A percentile compares a stretch with the other conserved stretches of the same genome.
phyloP scores from a whole-genome alignment of 75 land plant genomes.

The Cryptomeria japonica region DNA sequence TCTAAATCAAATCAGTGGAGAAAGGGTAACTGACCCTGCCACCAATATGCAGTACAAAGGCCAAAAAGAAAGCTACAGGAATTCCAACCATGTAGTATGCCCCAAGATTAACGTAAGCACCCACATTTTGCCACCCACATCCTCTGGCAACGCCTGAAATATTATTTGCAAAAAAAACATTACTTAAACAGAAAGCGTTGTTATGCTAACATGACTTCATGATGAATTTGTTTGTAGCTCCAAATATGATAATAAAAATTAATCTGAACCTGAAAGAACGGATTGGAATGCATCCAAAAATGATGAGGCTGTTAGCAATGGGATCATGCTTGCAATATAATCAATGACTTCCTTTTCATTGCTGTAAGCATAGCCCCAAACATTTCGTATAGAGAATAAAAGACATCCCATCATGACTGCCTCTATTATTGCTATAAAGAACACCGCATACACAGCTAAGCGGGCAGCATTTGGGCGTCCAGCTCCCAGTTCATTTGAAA shows the following conservation, averaged over 20 bases:
- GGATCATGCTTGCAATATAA: no score
- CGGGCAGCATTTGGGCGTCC: conserved; percentile 45
- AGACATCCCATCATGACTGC: conserved; percentile 33
- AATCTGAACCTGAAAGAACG: conserved; percentile 40
- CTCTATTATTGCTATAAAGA: conserved; percentile 38
- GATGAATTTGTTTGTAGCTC: conserved; percentile 28
- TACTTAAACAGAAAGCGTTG: neutral
- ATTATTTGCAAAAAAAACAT: neutral
- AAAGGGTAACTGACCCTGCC: no score
- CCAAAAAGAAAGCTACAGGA: conserved; percentile 45
- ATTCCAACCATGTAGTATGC: conserved; percentile 75
- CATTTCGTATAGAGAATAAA: neutral
- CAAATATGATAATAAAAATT: no score
- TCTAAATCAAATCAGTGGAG: no score
- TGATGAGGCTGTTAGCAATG: conserved; percentile 46
- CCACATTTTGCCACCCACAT: no score
- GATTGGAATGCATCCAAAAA: conserved; percentile 78
- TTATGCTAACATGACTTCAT: neutral
- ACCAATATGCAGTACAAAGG: no score
- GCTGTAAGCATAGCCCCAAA: no score
- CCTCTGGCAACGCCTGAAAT: neutral
- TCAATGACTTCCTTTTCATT: no score
- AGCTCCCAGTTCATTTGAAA: conserved; percentile 86
- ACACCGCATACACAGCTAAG: conserved; percentile 36
- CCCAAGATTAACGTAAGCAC: conserved; percentile 48